These are phyloP conservation scores for Sarocladiaceae sp. DNA, from an alignment of 2,329 filamentous ascomycete genomes.

Conservation along the genomic window DNA sequence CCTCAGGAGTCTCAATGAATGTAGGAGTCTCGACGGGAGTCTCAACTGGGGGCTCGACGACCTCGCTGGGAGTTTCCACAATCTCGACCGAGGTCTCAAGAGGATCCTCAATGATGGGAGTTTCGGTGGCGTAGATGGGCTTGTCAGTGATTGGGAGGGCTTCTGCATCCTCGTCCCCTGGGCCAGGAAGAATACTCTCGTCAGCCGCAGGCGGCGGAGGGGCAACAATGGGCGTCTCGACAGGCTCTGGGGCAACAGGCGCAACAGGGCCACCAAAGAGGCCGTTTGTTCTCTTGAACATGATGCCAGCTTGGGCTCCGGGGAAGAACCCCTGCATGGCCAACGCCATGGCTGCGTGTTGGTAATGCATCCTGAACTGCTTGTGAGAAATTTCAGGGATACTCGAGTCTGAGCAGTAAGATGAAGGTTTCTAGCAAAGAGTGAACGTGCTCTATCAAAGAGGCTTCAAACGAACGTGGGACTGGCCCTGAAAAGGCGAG, in stretches of 20 bases:
- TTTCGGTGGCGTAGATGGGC: not conserved
- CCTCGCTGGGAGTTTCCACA: not conserved
- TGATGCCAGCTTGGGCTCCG: conserved; percentile 7
- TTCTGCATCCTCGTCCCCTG: not conserved
- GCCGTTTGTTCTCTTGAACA: conserved; percentile 3
- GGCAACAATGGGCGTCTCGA: not conserved
- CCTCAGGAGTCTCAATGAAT: not conserved
- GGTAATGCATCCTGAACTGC: conserved; percentile 3
- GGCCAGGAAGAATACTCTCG: not conserved
- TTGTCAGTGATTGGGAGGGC: not conserved
- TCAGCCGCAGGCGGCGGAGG: too few species aligned
- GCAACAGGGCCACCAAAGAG: not conserved
- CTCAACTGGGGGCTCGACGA: not conserved
- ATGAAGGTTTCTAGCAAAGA: not conserved
- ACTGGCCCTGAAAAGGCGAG: conserved; percentile 2
- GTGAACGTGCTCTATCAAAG: conserved; percentile 5
- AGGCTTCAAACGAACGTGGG: conserved; percentile 2
- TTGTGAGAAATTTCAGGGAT: not conserved
- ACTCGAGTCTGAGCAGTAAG: not conserved
- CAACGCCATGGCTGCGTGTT: conserved; percentile 6
- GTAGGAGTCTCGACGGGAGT: conserved; percentile 1
- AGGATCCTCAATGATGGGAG: not conserved
- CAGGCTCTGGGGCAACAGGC: not conserved
- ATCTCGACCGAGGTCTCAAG: not conserved
- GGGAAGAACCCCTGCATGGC: conserved; percentile 1